Conservation (phyloP, 805 yeast genomes). For the Wickerhamiella azyma region DNA sequence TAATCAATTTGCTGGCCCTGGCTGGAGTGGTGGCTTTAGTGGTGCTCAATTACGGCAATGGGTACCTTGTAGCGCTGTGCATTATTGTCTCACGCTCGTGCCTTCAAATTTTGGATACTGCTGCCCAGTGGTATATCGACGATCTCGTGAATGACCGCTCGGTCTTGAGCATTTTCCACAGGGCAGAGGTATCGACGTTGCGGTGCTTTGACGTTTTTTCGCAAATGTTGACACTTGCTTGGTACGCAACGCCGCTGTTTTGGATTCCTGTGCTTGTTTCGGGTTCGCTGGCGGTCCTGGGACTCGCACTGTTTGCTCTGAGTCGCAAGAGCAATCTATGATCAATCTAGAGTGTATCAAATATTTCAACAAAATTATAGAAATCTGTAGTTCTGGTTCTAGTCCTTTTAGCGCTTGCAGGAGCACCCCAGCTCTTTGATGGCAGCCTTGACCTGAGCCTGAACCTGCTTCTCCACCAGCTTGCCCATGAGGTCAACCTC, state of each 20-base stretch:
- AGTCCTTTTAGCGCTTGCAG: no score
- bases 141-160: constrained; percentile 6
- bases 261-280: background rate
- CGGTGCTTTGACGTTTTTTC: background rate
- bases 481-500: constrained; percentile 95
- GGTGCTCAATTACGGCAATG: background rate
- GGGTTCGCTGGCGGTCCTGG: background rate
- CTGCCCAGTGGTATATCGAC: background rate
- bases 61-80: background rate
- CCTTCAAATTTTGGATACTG: background rate
- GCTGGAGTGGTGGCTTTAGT: background rate
- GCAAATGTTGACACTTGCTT: constrained; percentile 3
- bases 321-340: background rate
- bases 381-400: no score
- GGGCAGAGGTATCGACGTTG: background rate
- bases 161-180: background rate
- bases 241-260: constrained; percentile 3
- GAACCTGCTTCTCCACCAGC: constrained; percentile 75
- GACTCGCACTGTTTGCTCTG: background rate
- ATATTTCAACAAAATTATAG: no score
- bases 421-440: constrained; percentile 23
- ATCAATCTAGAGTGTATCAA: no score
- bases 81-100: background rate
- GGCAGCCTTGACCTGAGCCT: constrained; percentile 48
- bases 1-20: background rate